Conservation (phyloP, 2,329 filamentous ascomycete species). For the Clarireedia monteithiana region DNA sequence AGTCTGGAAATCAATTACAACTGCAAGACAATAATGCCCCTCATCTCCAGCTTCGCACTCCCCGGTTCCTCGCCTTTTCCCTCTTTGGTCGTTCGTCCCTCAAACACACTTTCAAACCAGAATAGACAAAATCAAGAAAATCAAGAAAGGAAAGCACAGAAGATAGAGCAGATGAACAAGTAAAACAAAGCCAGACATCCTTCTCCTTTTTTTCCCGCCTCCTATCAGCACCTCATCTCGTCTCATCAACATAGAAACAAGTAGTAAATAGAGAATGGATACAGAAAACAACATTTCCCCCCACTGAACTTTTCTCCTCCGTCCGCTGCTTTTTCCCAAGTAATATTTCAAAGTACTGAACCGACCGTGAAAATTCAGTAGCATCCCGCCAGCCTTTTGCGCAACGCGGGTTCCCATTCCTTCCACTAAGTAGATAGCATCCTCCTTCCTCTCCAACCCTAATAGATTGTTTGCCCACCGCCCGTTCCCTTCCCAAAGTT, state of each 20-base stretch:
- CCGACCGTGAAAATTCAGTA: no score
- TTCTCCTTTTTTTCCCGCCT: not conserved
- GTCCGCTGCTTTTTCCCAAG: not conserved
- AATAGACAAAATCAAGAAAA: no score
- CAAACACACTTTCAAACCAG: no score
- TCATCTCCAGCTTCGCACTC: no score
- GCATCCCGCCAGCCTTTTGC: no score
- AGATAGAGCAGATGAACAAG: no score
- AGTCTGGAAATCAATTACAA: not conserved
- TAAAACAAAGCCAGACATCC: not conserved
- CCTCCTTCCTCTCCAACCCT: not conserved
- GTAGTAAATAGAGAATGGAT: conserved; percentile 1
- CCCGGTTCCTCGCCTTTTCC: no score
- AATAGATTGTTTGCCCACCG: not conserved
- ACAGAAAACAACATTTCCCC: not conserved
- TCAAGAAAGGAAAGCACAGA: no score
- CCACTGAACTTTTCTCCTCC: not conserved
- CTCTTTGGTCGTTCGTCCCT: no score
- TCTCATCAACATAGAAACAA: not conserved
- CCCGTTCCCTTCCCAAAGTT: not conserved
- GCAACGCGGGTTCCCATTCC: not conserved
- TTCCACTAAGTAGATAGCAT: not conserved
- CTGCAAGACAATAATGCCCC: not conserved
- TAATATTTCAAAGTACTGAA: not conserved
- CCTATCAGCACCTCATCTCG: not conserved